Evolutionary conservation across 768 basidiomycete species (phyloP), one percentile per base, ranked within the genome.

Genomic region (Pholiota microspora): DNA sequence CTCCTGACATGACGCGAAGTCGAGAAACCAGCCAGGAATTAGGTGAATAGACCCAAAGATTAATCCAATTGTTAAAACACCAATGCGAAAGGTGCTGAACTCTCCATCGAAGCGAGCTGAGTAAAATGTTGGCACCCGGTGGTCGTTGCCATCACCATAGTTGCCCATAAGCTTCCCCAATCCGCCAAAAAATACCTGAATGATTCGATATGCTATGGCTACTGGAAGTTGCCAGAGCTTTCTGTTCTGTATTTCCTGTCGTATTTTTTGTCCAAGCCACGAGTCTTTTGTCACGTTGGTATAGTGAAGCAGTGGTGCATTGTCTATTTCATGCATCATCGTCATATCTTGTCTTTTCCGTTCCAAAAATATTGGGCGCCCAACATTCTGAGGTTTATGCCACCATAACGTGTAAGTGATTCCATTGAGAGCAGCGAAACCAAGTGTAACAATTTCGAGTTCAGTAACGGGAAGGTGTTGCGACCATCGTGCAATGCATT

Each of bases 301-400:
- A 16, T 10, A 10, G 21, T 28, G 16, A n/a, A 16, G 16, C 3
- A 48, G 7, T 6, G 10, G 7, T n/a, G 5, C 6, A 7, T 1
- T 16, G 4, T 34, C 32, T n/a, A 31, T 6, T 6, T 31, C 29
- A 12, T 31, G 29, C 12, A 12, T 6, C 7, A 12, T 31, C n/a
- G n/a, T n/a, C n/a, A n/a, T n/a, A n/a, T n/a, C n/a, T n/a, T n/a
- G 13, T 36, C 18, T 36, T 42, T 42, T 51, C 23, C 4, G 10
- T 18, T 36, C 35, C n/a, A 51, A 8, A 38, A 27, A 36, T 10
- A 50, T 27, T 13, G 49, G 34, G 1, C 55, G 18, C 4, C 56
- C 58, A 0, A 75, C 68, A 50, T 71, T 67, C 7, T 69, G 62
- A 0, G 74, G 76, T 57, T 77, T 77, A 21, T 66, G 35, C 73